These are phyloP conservation scores for Sophora flavescens DNA, from an alignment of 306 rosid genomes.

Conservation along the genomic window DNA sequence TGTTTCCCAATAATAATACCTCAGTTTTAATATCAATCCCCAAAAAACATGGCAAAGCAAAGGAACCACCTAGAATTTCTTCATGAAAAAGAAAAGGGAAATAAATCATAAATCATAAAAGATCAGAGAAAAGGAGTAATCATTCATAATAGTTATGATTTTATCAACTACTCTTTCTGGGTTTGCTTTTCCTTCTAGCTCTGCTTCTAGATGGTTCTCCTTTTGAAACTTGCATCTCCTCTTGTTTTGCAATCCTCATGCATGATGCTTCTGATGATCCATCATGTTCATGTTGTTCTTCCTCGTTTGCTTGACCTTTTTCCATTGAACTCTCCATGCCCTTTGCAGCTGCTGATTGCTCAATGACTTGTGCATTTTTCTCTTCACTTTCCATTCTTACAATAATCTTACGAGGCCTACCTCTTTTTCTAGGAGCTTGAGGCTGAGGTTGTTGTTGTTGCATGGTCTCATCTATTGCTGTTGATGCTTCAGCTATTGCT, in stretches of 20 bases:
- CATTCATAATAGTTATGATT: too few relatives aligned
- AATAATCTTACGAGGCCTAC: slow-evolving; percentile 81
- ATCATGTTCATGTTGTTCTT: slow-evolving; percentile 42
- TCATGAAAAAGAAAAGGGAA: slow-evolving; percentile 8
- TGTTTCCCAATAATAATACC: not conserved
- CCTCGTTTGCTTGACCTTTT: slow-evolving; percentile 34
- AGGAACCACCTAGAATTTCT: slow-evolving; percentile 22
- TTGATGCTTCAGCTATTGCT: slow-evolving; percentile 84
- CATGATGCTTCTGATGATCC: slow-evolving; percentile 44
- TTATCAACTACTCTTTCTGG: slow-evolving; percentile 80
- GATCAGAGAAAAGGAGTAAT: not conserved
- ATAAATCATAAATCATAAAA: not conserved
- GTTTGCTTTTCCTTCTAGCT: slow-evolving; percentile 84
- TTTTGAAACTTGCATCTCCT: slow-evolving; percentile 36
- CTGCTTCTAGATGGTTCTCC: slow-evolving; percentile 66
- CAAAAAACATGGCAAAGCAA: slow-evolving; percentile 3
- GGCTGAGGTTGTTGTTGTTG: slow-evolving; percentile 47
- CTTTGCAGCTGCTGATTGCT: slow-evolving; percentile 28
- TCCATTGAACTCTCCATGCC: slow-evolving; percentile 45
- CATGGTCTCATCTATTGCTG: slow-evolving; percentile 54
- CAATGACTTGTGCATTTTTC: slow-evolving; percentile 9
- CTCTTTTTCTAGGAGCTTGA: slow-evolving; percentile 80
- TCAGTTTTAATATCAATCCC: not conserved
- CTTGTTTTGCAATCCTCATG: slow-evolving; percentile 39
- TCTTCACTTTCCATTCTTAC: slow-evolving; percentile 50